These are phyloP conservation scores for Cladosporium sp. DNA, from an alignment of 2,329 filamentous ascomycete species.

Conservation along the genomic window DNA sequence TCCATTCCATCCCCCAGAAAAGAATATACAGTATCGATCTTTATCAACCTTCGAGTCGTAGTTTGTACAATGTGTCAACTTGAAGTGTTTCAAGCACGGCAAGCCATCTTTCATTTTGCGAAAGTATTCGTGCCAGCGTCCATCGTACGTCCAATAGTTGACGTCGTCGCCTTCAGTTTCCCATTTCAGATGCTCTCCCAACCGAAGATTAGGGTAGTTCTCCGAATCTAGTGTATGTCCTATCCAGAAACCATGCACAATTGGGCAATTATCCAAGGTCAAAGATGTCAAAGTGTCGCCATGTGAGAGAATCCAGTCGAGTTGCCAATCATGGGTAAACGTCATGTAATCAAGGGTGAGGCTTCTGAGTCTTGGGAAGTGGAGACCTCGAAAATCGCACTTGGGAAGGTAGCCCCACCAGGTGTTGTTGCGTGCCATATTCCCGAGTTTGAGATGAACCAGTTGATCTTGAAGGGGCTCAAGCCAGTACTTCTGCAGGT, in stretches of 20 bases:
- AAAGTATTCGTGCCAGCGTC: conserved; percentile 16
- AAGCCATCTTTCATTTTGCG: neutral
- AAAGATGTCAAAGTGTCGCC: conserved; percentile 37
- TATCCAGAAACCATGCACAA: neutral
- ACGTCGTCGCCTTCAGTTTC: neutral
- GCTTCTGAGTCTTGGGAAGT: conserved; percentile 38
- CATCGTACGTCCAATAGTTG: conserved; percentile 2
- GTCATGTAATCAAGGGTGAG: conserved; percentile 39
- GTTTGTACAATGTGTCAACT: neutral
- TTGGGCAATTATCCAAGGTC: conserved; percentile 40
- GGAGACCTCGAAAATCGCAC: conserved; percentile 31
- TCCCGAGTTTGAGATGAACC: conserved; percentile 38
- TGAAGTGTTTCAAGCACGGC: conserved; percentile 12
- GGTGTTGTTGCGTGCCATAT: neutral
- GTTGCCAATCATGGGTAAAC: conserved; percentile 43
- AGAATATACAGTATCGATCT: neutral
- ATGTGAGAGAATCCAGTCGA: conserved; percentile 44
- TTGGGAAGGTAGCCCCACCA: conserved; percentile 38
- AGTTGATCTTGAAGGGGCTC: conserved; percentile 20
- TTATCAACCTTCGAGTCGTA: too few relatives aligned
- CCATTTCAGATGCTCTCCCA: neutral
- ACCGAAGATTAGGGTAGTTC: neutral
- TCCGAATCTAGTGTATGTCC: neutral
- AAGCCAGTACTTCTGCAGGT: conserved; percentile 23
- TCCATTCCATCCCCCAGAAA: neutral